phyloP scores from a whole-genome alignment of 139 green algal species.

The Chlorella sp. region DNA sequence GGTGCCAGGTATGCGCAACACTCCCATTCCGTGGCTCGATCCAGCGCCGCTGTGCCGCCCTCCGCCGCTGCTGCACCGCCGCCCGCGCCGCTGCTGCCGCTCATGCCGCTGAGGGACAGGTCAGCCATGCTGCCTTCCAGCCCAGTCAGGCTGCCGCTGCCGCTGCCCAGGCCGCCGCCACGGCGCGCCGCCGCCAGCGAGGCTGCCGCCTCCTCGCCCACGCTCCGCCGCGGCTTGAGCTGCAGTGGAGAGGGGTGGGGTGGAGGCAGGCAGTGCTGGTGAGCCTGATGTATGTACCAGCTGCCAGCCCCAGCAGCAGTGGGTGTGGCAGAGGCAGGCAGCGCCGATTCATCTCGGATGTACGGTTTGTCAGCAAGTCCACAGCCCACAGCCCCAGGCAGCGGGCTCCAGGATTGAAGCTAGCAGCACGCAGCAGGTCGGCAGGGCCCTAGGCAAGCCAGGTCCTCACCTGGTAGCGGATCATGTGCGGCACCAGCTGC shows the following conservation, averaged over 20 bases:
- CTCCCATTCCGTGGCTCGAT: constrained; percentile 14
- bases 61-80: not conserved
- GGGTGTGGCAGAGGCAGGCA: no score
- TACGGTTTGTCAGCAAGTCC: no score
- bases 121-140: constrained; percentile 26
- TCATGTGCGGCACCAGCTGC: constrained; percentile 77
- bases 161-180: not conserved
- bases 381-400: no score
- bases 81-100: not conserved
- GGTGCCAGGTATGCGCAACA: constrained; percentile 47
- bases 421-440: no score
- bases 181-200: not conserved
- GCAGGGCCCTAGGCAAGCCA: no score
- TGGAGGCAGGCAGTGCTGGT: not conserved
- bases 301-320: no score
- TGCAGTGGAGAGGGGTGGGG: not conserved
- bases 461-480: constrained; percentile 57
- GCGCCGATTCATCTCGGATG: no score
- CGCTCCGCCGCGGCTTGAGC: constrained; percentile 19
- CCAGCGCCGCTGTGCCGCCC: no score
- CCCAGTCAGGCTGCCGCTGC: not conserved
- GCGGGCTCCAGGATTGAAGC: no score
- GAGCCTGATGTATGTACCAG: no score
- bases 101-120: not conserved
- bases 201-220: constrained; percentile 20